These are phyloP conservation scores for Firmiana major DNA, from an alignment of 345 rosid species.

Conservation along the genomic window DNA sequence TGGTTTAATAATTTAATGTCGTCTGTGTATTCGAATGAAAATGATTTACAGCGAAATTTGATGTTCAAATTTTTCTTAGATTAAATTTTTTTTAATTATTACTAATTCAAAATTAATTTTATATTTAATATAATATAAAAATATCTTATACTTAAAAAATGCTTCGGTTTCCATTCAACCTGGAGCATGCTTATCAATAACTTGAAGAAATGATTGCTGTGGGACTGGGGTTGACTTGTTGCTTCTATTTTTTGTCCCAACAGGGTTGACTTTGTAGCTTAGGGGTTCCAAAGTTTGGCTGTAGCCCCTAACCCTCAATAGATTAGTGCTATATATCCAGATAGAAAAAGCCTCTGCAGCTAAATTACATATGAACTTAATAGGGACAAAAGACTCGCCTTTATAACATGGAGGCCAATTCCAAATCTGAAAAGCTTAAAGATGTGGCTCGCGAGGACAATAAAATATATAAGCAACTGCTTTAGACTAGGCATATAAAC, in stretches of 20 bases:
- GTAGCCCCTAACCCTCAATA: background rate
- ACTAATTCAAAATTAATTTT: too few species aligned
- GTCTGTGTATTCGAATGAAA: too few species aligned
- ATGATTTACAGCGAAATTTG: too few species aligned
- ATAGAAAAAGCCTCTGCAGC: background rate
- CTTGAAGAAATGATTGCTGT: background rate
- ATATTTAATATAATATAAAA: too few species aligned
- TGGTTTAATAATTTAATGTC: too few species aligned
- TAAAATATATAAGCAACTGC: background rate
- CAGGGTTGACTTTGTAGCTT: too few species aligned
- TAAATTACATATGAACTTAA: too few species aligned
- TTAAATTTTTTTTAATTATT: too few species aligned
- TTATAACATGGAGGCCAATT: background rate
- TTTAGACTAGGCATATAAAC: background rate
- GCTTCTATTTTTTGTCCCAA: too few species aligned
- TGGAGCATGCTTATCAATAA: background rate
- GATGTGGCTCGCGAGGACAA: background rate
- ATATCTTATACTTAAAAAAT: too few species aligned
- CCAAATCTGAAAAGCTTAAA: background rate
- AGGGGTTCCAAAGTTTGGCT: background rate
- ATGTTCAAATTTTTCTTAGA: too few species aligned
- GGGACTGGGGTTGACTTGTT: background rate
- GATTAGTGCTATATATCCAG: background rate
- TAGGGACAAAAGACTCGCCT: background rate
- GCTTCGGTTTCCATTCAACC: too few species aligned